Evolutionary conservation across 108 stramenopile genomes (phyloP).

Genomic region (Schizochytrium sp.): DNA sequence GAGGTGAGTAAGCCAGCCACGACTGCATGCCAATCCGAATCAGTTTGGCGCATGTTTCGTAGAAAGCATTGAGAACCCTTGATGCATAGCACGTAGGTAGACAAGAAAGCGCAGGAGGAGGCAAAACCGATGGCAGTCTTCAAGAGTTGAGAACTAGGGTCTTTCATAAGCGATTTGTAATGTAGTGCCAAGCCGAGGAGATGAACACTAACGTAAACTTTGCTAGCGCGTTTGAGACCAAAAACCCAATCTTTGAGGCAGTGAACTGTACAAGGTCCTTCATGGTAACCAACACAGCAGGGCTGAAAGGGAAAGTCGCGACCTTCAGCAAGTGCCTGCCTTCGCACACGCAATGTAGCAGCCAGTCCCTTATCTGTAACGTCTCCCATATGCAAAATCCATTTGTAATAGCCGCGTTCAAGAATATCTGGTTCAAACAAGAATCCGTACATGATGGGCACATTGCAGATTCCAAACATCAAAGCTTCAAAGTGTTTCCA

Average conservation of each 20-base stretch:
- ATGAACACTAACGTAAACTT: constrained; percentile 33
- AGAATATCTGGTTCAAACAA: constrained; percentile 15
- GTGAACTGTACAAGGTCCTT: constrained; percentile 16
- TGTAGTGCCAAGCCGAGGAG: constrained; percentile 20
- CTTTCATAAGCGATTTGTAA: background rate
- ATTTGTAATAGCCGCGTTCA: constrained; percentile 40
- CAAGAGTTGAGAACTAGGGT: background rate
- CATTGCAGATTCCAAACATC: constrained; percentile 34
- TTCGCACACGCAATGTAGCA: background rate
- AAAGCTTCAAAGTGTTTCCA: background rate
- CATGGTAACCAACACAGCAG: constrained; percentile 47
- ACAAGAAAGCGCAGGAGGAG: constrained; percentile 29
- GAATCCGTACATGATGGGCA: constrained; percentile 60
- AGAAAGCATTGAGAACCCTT: constrained; percentile 22
- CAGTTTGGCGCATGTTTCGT: background rate
- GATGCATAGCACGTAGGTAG: constrained; percentile 53
- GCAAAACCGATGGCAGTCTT: background rate
- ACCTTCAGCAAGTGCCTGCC: background rate
- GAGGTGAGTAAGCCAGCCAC: constrained; percentile 43
- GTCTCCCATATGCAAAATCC: constrained; percentile 54
- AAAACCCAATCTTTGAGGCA: background rate
- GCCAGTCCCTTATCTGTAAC: background rate
- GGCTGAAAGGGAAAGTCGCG: background rate
- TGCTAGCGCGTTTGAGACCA: background rate
- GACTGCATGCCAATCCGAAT: constrained; percentile 28